Conservation (phyloP, 805 yeast species). For the Kuraishia floccosa region DNA sequence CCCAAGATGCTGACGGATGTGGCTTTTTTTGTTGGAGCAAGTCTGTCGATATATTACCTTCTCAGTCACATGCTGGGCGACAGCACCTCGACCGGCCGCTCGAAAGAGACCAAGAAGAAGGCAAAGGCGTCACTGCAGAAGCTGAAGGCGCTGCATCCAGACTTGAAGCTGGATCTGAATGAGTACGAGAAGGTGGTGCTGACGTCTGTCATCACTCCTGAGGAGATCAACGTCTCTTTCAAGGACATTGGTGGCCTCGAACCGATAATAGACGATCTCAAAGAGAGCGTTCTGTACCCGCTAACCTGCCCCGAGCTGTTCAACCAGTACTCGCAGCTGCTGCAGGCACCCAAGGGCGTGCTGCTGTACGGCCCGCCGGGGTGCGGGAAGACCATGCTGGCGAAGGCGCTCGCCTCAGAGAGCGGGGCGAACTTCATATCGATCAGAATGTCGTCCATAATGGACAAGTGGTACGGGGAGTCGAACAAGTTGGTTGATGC, state of each 20-base stretch:
- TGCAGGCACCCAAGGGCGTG: slow-evolving; percentile 96
- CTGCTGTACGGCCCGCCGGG: slow-evolving; percentile 94
- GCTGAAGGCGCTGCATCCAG: slow-evolving; percentile 50
- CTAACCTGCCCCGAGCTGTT: slow-evolving; percentile 70
- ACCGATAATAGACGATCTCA: slow-evolving; percentile 67
- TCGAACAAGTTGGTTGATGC: slow-evolving; percentile 91
- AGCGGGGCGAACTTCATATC: slow-evolving; percentile 87
- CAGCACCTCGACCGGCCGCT: slow-evolving; percentile 22
- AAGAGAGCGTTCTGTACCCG: slow-evolving; percentile 85
- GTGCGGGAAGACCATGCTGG: slow-evolving; percentile 95
- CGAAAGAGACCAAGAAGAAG: slow-evolving; percentile 50
- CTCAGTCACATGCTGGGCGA: slow-evolving; percentile 18
- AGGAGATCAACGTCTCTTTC: slow-evolving; percentile 68
- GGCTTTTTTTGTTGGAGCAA: slow-evolving; percentile 30
- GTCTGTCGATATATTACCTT: slow-evolving; percentile 41
- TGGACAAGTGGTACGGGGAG: slow-evolving; percentile 98
- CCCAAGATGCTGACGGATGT: slow-evolving; percentile 16
- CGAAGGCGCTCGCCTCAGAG: slow-evolving; percentile 88
- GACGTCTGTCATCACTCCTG: slow-evolving; percentile 72
- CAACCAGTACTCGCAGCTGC: slow-evolving; percentile 86
- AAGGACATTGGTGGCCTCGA: slow-evolving; percentile 87
- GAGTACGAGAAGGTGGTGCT: slow-evolving; percentile 72
- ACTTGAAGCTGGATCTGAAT: slow-evolving; percentile 39
- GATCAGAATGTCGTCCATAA: slow-evolving; percentile 83
- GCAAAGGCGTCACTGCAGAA: slow-evolving; percentile 46